Evolutionary conservation across 805 yeast genomes (phyloP), one percentile per base, ranked within the genome.

Genomic region (Citeromyces nyonsensis): DNA sequence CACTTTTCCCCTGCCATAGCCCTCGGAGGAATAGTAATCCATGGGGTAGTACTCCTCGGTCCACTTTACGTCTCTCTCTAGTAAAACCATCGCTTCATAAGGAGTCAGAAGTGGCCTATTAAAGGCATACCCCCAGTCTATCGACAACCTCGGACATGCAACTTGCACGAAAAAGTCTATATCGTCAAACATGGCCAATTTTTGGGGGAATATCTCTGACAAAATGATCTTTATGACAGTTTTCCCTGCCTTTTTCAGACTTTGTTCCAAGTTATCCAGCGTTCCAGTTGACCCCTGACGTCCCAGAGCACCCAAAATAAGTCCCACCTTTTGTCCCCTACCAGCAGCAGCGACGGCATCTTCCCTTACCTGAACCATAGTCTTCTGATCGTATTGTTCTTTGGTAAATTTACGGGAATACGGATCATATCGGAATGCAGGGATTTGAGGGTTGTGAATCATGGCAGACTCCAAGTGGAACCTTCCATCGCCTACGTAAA

Each of bases 41-140:
- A 91, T 91, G 7, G 96, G 96, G 48, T 91, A 91, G 36, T 64
- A 74, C 2, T 60, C 60, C 27, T 66, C 67, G 30, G 53, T 58
- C 70, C 91, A 81, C 53, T 59, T 63, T 25, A 57, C 57, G 45
- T 85, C 96, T 30, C 74, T 65, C 6, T 70, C 78, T 42, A 91
- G 52, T 66, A 85, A 67, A 4, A 86, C 94, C 83, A 82, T 84
- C 0, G 95, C 84, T 49, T 91, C 98, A 49, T 91, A 91, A 0
- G 98, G 98, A 0, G 98, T 88, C 36, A 91, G 56, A 28, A 91
- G 57, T 0, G 98, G 98, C 47, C 80, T 81, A 37, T 74, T 73
- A 48, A 91, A 91, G 0, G 98, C 98, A 51, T 91, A 91, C 0
- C 98, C 98, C 98, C 98, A 91, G 52, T 91, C 98, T 28, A 91